Evolutionary conservation across 352 stramenopile species (phyloP).

Genomic region (Phytophthora macrochlamydospora): DNA sequence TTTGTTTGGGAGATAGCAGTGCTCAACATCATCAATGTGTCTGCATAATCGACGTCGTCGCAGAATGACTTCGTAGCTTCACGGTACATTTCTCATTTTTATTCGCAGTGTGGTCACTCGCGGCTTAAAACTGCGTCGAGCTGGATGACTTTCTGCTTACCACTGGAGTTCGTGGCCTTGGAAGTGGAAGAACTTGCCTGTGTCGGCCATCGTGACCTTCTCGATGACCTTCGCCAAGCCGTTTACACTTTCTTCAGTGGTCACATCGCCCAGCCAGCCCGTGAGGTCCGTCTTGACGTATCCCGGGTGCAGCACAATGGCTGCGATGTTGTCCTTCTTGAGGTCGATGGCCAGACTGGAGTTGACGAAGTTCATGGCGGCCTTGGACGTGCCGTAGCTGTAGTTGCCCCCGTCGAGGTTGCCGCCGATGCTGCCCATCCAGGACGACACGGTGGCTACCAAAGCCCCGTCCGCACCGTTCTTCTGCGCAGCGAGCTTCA

Average conservation of each 20-base stretch:
- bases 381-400: slow-evolving; percentile 69
- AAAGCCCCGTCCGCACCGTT: slow-evolving; percentile 8
- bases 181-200: slow-evolving; percentile 57
- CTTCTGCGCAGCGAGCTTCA: slow-evolving; percentile 33
- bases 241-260: slow-evolving; percentile 30
- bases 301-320: slow-evolving; percentile 49
- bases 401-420: slow-evolving; percentile 38
- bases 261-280: slow-evolving; percentile 21
- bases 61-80: too few relatives aligned
- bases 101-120: too few relatives aligned
- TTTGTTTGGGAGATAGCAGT: not conserved
- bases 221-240: slow-evolving; percentile 38
- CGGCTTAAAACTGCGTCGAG: too few relatives aligned
- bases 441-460: slow-evolving; percentile 38
- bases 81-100: too few relatives aligned
- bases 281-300: slow-evolving; percentile 58
- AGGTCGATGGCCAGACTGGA: slow-evolving; percentile 47
- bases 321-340: slow-evolving; percentile 46
- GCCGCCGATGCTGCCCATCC: slow-evolving; percentile 31
- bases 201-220: slow-evolving; percentile 32
- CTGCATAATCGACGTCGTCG: not conserved
- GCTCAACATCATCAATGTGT: not conserved
- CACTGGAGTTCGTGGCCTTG: slow-evolving; percentile 43
- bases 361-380: slow-evolving; percentile 71
- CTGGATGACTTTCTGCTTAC: slow-evolving; percentile 20